Conservation (phyloP, 306 rosid species). For the Luffa aegyptiaca region DNA sequence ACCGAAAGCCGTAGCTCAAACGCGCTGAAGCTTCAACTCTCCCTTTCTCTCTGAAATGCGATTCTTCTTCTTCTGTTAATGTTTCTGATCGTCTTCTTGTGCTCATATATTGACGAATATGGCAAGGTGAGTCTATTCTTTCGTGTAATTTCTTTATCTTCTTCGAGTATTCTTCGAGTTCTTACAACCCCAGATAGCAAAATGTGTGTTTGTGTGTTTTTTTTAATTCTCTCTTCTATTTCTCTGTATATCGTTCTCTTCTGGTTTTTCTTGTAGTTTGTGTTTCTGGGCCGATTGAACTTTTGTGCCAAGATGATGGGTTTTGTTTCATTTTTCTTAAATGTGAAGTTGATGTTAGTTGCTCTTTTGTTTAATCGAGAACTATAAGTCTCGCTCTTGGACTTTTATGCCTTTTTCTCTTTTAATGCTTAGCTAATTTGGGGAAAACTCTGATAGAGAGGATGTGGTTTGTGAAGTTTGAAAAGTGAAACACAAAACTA, state of each 20-base stretch:
- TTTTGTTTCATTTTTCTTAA: not conserved
- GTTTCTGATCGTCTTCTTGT: not conserved
- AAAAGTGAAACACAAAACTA: not conserved
- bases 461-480: not conserved
- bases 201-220: not conserved
- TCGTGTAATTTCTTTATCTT: not conserved
- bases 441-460: not conserved
- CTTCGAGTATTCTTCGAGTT: not conserved
- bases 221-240: not conserved
- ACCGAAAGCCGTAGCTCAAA: constrained; percentile 10
- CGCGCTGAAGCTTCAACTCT: constrained; percentile 3
- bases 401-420: not conserved
- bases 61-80: not conserved
- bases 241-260: not conserved
- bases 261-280: not conserved
- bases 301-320: not conserved
- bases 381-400: not conserved
- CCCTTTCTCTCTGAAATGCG: not conserved
- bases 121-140: not conserved
- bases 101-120: not conserved
- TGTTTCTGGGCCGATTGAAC: not conserved
- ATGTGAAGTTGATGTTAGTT: not conserved
- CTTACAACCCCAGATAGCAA: not conserved
- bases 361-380: not conserved
- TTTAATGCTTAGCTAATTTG: not conserved